A percentile compares a stretch with the other conserved stretches of the same genome.
These are phyloP conservation scores for Murraya paniculata DNA, from an alignment of 345 rosid genomes.

Conservation along the genomic window DNA sequence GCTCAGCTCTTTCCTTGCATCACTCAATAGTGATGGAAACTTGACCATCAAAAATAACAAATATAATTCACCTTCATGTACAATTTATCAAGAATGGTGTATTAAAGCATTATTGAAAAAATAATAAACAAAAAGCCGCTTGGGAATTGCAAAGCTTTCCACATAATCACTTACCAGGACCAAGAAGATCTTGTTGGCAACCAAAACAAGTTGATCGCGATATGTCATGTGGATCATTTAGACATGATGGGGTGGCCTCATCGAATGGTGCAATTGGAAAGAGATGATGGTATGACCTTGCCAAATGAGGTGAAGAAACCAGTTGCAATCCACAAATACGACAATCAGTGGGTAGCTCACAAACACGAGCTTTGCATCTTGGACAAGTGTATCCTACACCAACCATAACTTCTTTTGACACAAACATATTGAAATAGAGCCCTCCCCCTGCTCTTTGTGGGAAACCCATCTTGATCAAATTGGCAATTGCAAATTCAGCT, in stretches of 20 bases:
- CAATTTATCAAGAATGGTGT: background rate
- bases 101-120: background rate
- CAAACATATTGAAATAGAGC: conserved; percentile 75
- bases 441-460: conserved; percentile 83
- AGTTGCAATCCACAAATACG: conserved; percentile 85
- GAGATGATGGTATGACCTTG: conserved; percentile 96
- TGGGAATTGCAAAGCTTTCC: background rate
- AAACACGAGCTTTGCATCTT: conserved; percentile 89
- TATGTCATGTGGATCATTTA: conserved; percentile 34
- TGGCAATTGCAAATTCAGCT: conserved; percentile 85
- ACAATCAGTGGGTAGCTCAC: conserved; percentile 93
- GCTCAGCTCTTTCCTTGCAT: background rate
- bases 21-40: background rate
- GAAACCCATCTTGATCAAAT: conserved; percentile 94
- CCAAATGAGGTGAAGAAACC: conserved; percentile 95
- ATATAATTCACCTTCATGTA: background rate
- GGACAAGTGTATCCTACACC: conserved; percentile 93
- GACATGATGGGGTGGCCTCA: conserved; percentile 46
- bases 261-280: conserved; percentile 86
- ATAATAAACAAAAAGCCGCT: background rate
- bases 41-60: background rate
- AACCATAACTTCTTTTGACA: conserved; percentile 90
- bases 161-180: conserved; percentile 43
- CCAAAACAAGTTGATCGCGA: conserved; percentile 67
- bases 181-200: conserved; percentile 69